Base-by-base conservation (phyloP, 2,329 filamentous ascomycete genomes). In the Chrysoporthe deuterocubensis region DNA sequence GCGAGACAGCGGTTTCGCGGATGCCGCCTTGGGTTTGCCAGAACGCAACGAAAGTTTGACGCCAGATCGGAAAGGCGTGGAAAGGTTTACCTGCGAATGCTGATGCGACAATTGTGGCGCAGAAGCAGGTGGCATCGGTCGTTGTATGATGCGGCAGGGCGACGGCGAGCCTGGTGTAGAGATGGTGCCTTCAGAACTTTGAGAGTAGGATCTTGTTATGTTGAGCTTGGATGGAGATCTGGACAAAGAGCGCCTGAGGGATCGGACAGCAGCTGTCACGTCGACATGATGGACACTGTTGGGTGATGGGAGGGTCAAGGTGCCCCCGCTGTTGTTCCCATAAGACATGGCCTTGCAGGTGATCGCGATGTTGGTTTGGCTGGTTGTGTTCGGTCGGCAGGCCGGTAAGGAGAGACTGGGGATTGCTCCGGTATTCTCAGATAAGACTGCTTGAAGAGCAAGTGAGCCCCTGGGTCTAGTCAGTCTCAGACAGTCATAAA, bases 181-280 rank as follows among this genome's bases (percentile, higher is more conserved):
- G 58, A 82, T 80, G 66, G 88, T 87, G 71, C 77, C 76, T 44
- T 85, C 80, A 16, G 83, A 82, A 67, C 77, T 80, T 70, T 84
- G 81, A 0, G 85, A 85, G 57, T 78, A 78, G 58, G 81, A 78
- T 71, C 84, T 83, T 62, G 79, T 77, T 46, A 96, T 82, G 67
- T 87, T 85, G 77, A 96, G 95, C 78, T 96, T 97, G 43, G 95
- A 97, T 13, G 95, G 95, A n/a, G 95, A 97, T 74, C 94, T 88
- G 67, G 94, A 97, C 71, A 97, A 85, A 37, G 95, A 97, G 73
- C 93, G 92, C 72, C 94, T 88, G 68, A 97, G 84, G 74, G 93
- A 92, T 76, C 93, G 88, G 71, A 97, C 92, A 62, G 92, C 89
- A 70, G 92, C 90, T 65, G 77, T 76, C 71, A 93, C 89, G 81